phyloP scores from a whole-genome alignment of 2,329 filamentous ascomycete species.

The Pseudohalonectria lignicola region DNA sequence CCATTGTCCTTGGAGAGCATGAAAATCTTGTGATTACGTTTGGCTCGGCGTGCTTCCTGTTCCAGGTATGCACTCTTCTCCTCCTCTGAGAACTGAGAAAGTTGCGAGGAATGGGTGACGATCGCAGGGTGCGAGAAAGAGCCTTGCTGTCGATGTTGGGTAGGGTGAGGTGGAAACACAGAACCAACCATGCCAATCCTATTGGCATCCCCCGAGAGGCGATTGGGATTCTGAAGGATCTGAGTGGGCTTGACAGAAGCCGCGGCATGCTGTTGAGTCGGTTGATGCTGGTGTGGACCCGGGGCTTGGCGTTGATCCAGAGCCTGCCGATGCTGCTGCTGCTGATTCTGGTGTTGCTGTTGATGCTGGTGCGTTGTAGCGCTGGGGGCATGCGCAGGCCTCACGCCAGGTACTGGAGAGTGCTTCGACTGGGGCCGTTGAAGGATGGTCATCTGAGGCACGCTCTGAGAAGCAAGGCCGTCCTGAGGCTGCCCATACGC shows the following conservation, averaged over 20 bases:
- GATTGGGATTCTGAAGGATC: slow-evolving; percentile 70
- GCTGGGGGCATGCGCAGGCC: background rate
- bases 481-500: slow-evolving; percentile 13
- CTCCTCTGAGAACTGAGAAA: slow-evolving; percentile 69
- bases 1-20: slow-evolving; percentile 89
- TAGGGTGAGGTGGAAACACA: too few relatives aligned
- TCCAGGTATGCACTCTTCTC: slow-evolving; percentile 76
- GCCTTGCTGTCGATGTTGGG: slow-evolving; percentile 33
- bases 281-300: slow-evolving; percentile 11
- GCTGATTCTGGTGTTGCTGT: slow-evolving; percentile 16
- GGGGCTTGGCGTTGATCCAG: slow-evolving; percentile 15
- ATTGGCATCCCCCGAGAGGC: too few relatives aligned
- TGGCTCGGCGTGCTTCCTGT: slow-evolving; percentile 89
- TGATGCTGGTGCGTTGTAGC: slow-evolving; percentile 8
- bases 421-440: slow-evolving; percentile 39
- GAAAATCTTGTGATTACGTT: slow-evolving; percentile 97
- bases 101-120: slow-evolving; percentile 56
- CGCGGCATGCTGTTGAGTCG: slow-evolving; percentile 12
- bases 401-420: slow-evolving; percentile 11
- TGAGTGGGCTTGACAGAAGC: slow-evolving; percentile 52
- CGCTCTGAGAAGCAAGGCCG: slow-evolving; percentile 22
- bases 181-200: too few relatives aligned
- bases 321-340: slow-evolving; percentile 11
- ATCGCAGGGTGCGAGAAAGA: slow-evolving; percentile 43
- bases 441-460: slow-evolving; percentile 39